Evolutionary conservation across 1,139 yeast genomes (phyloP), one percentile per base, ranked within the genome.

Genomic region (Tardiomyces blankii): DNA sequence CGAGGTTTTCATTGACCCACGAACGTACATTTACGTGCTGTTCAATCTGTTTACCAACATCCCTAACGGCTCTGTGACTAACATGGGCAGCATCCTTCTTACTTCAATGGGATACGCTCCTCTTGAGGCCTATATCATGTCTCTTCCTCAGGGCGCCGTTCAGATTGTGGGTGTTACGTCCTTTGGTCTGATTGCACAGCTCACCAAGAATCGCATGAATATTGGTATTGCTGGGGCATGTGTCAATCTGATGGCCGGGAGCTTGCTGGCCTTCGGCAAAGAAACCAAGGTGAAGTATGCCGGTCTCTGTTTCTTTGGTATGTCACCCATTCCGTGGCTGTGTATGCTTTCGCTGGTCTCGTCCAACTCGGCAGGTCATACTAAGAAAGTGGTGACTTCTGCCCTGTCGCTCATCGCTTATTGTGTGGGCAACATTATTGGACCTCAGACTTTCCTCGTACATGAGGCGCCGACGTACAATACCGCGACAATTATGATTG

Each of bases 301-400:
- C 3, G 39, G 39, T 18, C 18, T 35, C 19, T 30, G 35, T 14
- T 9, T 30, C 3, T 30, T 30, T 30, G 35, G 35, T 5, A 13
- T 30, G 35, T 30, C 35, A 3, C 35, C 35, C 5, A 30, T 30
- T 14, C 35, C 35, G 11, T 35, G 19, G 19, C 18, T 35, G 9
- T 35, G 39, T 16, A 9, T 40, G 44, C 64, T 77, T 49, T 66
- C 77, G 16, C 62, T 69, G 45, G 66, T 78, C 42, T 67, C 78
- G 27, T 71, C 78, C 3, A 78, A 79, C 53, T 68, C 73, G 18
- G 80, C 81, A 7, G 84, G 84, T 14, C 77, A 76, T 49, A 77
- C 84, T 35, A 79, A 78, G 60, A 77, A 74, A 59, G 63, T 66
- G 44, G 69, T 75, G 39, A 69, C 69, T 40, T 60, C 60, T 42